A percentile compares a stretch with the other conserved stretches of the same genome.
These are phyloP conservation scores for Zizania palustris DNA, from an alignment of 202 grass and related monocot genomes.

Conservation along the genomic window DNA sequence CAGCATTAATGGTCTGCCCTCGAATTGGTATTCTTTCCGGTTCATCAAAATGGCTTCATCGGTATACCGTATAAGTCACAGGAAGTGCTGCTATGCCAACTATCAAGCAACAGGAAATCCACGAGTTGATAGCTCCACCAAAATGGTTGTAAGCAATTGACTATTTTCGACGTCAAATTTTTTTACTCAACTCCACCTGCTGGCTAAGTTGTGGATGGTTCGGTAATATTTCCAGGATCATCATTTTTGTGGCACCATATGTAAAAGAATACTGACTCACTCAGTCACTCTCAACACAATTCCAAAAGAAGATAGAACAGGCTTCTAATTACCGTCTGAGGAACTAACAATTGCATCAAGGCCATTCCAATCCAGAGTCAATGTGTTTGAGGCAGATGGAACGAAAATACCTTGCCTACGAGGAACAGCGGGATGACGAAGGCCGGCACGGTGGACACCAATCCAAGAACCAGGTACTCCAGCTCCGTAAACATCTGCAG, in stretches of 20 bases:
- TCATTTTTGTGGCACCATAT: not conserved
- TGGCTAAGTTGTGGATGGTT: too few species aligned
- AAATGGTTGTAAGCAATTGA: not conserved
- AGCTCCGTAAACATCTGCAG: conserved; percentile 84
- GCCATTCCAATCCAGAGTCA: not conserved
- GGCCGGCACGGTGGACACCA: conserved; percentile 79
- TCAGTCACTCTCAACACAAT: not conserved
- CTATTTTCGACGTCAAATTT: not conserved
- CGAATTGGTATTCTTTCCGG: not conserved
- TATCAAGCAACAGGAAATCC: not conserved
- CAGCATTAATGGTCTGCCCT: not conserved
- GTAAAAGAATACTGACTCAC: not conserved
- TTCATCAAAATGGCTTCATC: not conserved
- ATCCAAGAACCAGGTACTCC: conserved; percentile 81
- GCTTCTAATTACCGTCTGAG: not conserved
- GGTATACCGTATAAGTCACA: too few species aligned
- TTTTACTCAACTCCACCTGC: not conserved
- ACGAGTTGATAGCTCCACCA: not conserved
- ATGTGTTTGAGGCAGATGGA: not conserved
- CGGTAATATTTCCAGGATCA: not conserved
- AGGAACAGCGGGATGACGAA: conserved; percentile 76
- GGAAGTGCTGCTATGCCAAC: not conserved
- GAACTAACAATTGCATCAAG: not conserved
- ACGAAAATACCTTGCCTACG: conserved; percentile 71
- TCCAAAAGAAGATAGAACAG: not conserved